Percentiles rank a stretch among this genome's conserved stretches.
Evolutionary conservation across 2,329 filamentous ascomycete species (phyloP).

Genomic region (Talaromyces sp.): DNA sequence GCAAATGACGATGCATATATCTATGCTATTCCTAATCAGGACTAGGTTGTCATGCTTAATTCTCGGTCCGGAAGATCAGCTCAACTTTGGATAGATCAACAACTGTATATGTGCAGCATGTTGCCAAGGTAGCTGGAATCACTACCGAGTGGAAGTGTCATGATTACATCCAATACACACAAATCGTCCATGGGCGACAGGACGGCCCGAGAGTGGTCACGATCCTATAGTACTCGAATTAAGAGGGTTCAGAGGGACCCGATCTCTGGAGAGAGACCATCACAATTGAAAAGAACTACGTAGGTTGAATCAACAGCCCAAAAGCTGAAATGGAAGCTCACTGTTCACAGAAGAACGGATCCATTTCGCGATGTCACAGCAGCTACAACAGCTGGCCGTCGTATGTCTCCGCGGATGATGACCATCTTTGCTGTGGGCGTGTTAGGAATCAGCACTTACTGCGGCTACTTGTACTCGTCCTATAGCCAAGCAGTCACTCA

Average conservation of each 20-base stretch:
- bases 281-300: constrained; percentile 3
- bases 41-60: background rate
- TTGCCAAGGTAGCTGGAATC: background rate
- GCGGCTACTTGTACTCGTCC: constrained; percentile 42
- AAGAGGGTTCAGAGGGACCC: background rate
- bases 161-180: background rate
- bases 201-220: background rate
- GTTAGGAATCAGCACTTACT: constrained; percentile 43
- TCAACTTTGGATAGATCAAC: background rate
- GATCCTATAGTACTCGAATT: constrained; percentile 5
- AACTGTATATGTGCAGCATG: background rate
- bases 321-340: background rate
- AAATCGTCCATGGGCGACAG: background rate
- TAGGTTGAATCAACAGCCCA: background rate
- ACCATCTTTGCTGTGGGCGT: constrained; percentile 38
- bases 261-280: background rate
- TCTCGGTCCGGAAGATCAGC: background rate
- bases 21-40: background rate
- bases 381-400: background rate
- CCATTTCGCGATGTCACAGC: background rate
- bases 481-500: constrained; percentile 37
- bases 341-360: background rate
- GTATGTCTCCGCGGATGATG: constrained; percentile 33
- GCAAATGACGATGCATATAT: background rate
- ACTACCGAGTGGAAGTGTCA: background rate